Conservation (phyloP, 2,329 filamentous ascomycete species). For the Fusarium sororula region DNA sequence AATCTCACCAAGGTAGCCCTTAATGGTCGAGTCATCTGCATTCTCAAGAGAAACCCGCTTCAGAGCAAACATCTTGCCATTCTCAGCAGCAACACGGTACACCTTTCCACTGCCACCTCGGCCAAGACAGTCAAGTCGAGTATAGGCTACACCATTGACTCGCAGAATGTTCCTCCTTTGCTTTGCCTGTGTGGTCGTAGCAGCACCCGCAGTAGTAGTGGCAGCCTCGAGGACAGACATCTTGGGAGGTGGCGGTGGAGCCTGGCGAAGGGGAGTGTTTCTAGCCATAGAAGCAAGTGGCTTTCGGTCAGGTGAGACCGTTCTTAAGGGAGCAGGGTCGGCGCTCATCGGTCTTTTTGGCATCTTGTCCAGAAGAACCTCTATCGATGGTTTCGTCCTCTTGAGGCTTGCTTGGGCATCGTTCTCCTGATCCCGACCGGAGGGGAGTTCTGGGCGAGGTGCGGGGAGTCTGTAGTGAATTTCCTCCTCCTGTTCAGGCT, state of each 20-base stretch:
- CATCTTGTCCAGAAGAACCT: slow-evolving; percentile 65
- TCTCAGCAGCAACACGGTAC: slow-evolving; percentile 96
- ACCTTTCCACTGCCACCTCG: slow-evolving; percentile 94
- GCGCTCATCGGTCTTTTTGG: slow-evolving; percentile 60
- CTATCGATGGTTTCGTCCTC: slow-evolving; percentile 64
- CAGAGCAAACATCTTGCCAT: slow-evolving; percentile 92
- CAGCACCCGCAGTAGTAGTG: slow-evolving; percentile 82
- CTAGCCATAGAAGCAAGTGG: slow-evolving; percentile 63
- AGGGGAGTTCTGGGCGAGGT: slow-evolving; percentile 64
- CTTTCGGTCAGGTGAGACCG: slow-evolving; percentile 64
- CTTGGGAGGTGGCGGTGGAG: slow-evolving; percentile 87
- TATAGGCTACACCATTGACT: slow-evolving; percentile 92
- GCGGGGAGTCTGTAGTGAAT: slow-evolving; percentile 57
- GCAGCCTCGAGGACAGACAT: slow-evolving; percentile 96
- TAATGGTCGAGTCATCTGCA: slow-evolving; percentile 83
- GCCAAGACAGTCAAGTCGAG: slow-evolving; percentile 88
- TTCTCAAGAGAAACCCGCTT: slow-evolving; percentile 93
- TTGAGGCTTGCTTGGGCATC: slow-evolving; percentile 76
- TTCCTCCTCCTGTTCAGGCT: slow-evolving; percentile 47
- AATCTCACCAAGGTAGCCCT: slow-evolving; percentile 94
- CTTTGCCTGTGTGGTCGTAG: slow-evolving; percentile 74
- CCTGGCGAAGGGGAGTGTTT: slow-evolving; percentile 80
- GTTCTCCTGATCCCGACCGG: slow-evolving; percentile 84
- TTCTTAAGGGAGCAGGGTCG: slow-evolving; percentile 51
- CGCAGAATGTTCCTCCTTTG: slow-evolving; percentile 85